These are phyloP conservation scores for Ogataea sp. DNA, from an alignment of 805 yeast genomes.

Conservation along the genomic window DNA sequence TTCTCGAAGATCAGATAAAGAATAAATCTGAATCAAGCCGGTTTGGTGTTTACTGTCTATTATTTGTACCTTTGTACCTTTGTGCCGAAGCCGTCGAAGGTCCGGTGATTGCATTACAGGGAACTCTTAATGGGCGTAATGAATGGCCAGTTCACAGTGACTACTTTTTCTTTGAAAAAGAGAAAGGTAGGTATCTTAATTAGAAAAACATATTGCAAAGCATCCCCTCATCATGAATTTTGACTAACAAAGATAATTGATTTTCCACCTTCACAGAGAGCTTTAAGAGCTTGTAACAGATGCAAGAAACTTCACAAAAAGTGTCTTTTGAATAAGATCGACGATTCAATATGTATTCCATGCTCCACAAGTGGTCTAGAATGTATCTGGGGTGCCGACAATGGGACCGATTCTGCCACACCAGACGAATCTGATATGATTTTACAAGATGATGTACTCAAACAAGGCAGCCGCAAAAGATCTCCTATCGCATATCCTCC, in stretches of 20 bases:
- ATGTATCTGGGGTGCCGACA: slow-evolving; percentile 5
- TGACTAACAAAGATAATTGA: too few relatives aligned
- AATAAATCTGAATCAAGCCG: too few relatives aligned
- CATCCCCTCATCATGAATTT: not conserved
- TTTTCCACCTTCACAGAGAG: slow-evolving; percentile 2
- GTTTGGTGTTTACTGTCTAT: too few relatives aligned
- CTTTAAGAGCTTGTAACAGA: slow-evolving; percentile 17
- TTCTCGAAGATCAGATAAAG: too few relatives aligned
- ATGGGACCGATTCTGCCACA: too few relatives aligned
- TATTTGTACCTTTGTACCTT: too few relatives aligned
- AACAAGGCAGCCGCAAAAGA: too few relatives aligned
- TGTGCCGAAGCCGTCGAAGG: too few relatives aligned
- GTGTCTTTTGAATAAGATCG: slow-evolving; percentile 9
- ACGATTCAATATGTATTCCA: slow-evolving; percentile 7
- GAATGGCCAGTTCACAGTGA: slow-evolving; percentile 6
- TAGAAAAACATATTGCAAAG: not conserved
- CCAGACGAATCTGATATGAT: too few relatives aligned
- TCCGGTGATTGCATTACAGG: too few relatives aligned
- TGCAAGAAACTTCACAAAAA: slow-evolving; percentile 18
- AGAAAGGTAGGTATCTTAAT: slow-evolving; percentile 4
- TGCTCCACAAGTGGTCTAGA: slow-evolving; percentile 6
- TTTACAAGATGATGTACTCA: too few relatives aligned
- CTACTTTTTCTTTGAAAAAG: slow-evolving; percentile 11
- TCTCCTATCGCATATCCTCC: not conserved
- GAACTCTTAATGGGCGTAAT: too few relatives aligned